These are phyloP conservation scores for Sclerotinia subarctica DNA, from an alignment of 2,329 filamentous ascomycete genomes.

Conservation along the genomic window DNA sequence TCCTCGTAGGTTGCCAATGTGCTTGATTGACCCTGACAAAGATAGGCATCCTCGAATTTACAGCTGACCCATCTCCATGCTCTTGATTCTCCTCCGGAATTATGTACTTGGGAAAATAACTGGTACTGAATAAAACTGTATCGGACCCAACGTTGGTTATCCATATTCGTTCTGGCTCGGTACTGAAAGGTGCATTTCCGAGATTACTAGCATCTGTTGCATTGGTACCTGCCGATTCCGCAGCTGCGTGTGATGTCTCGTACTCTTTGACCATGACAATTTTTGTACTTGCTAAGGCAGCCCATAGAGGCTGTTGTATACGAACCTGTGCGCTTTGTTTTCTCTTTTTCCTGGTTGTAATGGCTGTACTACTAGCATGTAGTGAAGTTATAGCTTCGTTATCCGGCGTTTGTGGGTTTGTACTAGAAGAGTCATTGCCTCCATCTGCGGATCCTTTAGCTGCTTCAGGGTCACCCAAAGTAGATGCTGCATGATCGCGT, in stretches of 20 bases:
- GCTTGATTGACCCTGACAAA: constrained; percentile 77
- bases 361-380: constrained; percentile 40
- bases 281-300: constrained; percentile 91
- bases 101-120: constrained; percentile 53
- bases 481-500: constrained; percentile 48
- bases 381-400: constrained; percentile 31
- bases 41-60: constrained; percentile 71
- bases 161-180: constrained; percentile 71
- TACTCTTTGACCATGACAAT: constrained; percentile 93
- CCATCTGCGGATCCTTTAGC: constrained; percentile 51
- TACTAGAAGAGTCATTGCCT: constrained; percentile 45
- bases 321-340: constrained; percentile 89
- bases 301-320: constrained; percentile 89
- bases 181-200: constrained; percentile 70
- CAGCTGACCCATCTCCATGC: constrained; percentile 42
- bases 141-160: constrained; percentile 76
- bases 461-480: constrained; percentile 59
- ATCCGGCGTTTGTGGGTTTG: constrained; percentile 29
- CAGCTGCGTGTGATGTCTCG: constrained; percentile 73
- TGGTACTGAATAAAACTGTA: constrained; percentile 73
- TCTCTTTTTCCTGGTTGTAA: constrained; percentile 73
- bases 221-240: constrained; percentile 70
- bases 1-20: constrained; percentile 74
- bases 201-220: constrained; percentile 75
- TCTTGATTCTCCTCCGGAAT: constrained; percentile 37